Percentiles rank a stretch among this genome's conserved stretches.
Evolutionary conservation across 441 rosid species (phyloP).

Genomic region (Daphne laureola): DNA sequence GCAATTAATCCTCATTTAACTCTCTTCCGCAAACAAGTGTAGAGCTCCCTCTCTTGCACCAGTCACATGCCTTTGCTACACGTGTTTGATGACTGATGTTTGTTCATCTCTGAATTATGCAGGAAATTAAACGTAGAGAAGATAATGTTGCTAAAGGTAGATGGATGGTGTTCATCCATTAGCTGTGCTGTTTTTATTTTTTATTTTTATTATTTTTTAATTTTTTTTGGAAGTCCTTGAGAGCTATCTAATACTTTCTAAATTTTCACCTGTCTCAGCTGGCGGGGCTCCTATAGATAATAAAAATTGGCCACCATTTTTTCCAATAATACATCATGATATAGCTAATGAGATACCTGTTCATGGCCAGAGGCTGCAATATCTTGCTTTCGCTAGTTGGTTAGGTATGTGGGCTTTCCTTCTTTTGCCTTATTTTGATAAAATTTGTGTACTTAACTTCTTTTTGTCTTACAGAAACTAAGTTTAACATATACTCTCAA

Average conservation of each 20-base stretch:
- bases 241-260: slow-evolving; percentile 4
- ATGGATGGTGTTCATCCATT: slow-evolving; percentile 11
- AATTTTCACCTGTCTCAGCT: slow-evolving; percentile 24
- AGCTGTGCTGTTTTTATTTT: slow-evolving; percentile 8
- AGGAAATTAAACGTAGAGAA: slow-evolving; percentile 89
- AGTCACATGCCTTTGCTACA: background rate
- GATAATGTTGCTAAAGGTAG: slow-evolving; percentile 65
- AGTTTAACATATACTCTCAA: no score
- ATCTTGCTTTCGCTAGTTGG: slow-evolving; percentile 95
- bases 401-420: slow-evolving; percentile 42
- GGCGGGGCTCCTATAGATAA: slow-evolving; percentile 62
- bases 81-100: background rate
- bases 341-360: slow-evolving; percentile 92
- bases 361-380: slow-evolving; percentile 82
- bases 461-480: no score
- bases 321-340: slow-evolving; percentile 94
- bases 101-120: slow-evolving; percentile 6
- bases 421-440: background rate
- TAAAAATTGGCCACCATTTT: slow-evolving; percentile 91
- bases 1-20: background rate
- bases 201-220: no score
- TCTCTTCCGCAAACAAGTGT: background rate
- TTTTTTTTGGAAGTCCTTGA: no score
- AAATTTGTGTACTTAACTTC: no score
- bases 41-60: background rate